Conservation (phyloP, 805 yeast species). For the Starmerella floris region DNA sequence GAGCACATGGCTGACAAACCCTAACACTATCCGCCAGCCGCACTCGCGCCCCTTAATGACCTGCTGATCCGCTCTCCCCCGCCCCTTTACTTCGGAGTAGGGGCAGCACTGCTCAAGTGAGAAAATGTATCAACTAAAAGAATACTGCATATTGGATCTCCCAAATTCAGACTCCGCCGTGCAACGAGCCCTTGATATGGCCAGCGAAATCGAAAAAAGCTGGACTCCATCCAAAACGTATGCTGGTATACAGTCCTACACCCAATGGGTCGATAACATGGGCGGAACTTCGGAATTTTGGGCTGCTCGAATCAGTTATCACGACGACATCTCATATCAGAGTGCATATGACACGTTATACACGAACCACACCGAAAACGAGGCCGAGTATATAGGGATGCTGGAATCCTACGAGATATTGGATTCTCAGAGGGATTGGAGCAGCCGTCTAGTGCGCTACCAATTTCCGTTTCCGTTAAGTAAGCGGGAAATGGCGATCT, state of each 20-base stretch:
- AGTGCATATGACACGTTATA: conserved; percentile 23
- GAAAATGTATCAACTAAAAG: conserved; percentile 19
- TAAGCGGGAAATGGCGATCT: conserved; percentile 28
- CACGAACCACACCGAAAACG: conserved; percentile 30
- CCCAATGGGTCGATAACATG: conserved; percentile 20
- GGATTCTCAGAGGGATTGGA: conserved; percentile 17
- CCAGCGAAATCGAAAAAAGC: conserved; percentile 7
- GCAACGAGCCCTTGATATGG: conserved; percentile 16
- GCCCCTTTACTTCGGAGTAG: too few relatives aligned
- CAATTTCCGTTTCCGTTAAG: conserved; percentile 27
- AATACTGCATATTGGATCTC: conserved; percentile 16
- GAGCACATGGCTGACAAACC: too few relatives aligned
- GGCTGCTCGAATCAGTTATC: conserved; percentile 29
- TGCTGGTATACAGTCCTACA: conserved; percentile 19
- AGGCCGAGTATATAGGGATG: conserved; percentile 29
- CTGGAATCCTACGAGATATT: conserved; percentile 23
- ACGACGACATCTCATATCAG: conserved; percentile 24
- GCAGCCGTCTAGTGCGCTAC: conserved; percentile 24
- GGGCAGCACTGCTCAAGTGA: too few relatives aligned
- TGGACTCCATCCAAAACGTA: conserved; percentile 22
- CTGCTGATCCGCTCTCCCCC: too few relatives aligned
- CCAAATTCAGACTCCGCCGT: conserved; percentile 19
- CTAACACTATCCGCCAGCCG: too few relatives aligned
- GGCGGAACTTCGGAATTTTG: conserved; percentile 21
- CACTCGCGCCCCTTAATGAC: too few relatives aligned